These are phyloP conservation scores for Pythium insidiosum DNA, from an alignment of 352 stramenopile species.

Conservation along the genomic window DNA sequence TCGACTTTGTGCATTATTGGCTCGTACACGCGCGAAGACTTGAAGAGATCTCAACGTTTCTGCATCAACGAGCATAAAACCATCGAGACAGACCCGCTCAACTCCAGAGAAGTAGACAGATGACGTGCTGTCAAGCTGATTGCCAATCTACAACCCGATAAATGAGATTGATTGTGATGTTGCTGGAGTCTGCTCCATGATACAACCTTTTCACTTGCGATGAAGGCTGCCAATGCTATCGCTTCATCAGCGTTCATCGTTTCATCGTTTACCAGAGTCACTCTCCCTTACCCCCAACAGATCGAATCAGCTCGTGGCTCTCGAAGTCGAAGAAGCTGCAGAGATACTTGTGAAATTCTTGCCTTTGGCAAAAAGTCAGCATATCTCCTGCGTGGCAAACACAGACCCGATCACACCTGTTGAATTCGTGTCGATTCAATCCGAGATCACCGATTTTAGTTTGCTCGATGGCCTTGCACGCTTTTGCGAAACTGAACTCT, in stretches of 20 bases:
- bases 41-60: constrained; percentile 67
- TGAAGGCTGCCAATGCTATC: constrained; percentile 27
- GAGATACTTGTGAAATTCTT: constrained; percentile 55
- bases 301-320: constrained; percentile 59
- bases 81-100: constrained; percentile 58
- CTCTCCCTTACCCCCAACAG: constrained; percentile 41
- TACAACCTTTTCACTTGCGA: too few species aligned
- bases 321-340: constrained; percentile 81
- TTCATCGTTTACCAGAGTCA: too few species aligned
- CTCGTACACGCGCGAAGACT: constrained; percentile 69
- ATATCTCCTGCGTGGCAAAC: too few species aligned
- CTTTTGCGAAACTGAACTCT: constrained; percentile 79
- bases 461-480: constrained; percentile 57
- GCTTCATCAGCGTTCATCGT: too few species aligned
- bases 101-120: constrained; percentile 49
- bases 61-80: constrained; percentile 77
- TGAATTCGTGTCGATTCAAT: constrained; percentile 17
- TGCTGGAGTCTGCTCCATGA: too few species aligned
- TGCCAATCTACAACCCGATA: constrained; percentile 67
- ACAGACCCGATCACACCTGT: too few species aligned
- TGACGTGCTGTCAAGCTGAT: constrained; percentile 59
- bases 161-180: too few species aligned
- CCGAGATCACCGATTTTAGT: constrained; percentile 60
- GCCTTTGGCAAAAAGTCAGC: too few species aligned
- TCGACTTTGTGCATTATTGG: too few species aligned